These are phyloP conservation scores for Echria macrotheca DNA, from an alignment of 495 filamentous ascomycete species.

Conservation along the genomic window DNA sequence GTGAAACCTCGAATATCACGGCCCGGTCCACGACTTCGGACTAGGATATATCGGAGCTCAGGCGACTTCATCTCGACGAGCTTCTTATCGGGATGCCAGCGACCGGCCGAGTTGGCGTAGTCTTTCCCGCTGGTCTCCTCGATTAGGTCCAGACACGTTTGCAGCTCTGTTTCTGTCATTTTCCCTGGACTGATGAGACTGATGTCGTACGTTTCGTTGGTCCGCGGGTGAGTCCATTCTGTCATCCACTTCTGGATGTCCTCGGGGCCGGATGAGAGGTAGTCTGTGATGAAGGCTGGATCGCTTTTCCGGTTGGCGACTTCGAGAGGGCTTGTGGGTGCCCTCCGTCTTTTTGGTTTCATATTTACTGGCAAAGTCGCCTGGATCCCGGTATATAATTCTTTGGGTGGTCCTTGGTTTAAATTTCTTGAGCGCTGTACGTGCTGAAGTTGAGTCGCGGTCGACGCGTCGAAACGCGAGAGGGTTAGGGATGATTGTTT, in stretches of 20 bases:
- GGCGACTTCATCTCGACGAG: slow-evolving; percentile 67
- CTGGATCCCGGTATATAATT: too few species aligned
- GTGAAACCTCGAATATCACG: slow-evolving; percentile 56
- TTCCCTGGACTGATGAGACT: slow-evolving; percentile 42
- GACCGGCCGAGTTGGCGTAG: slow-evolving; percentile 58
- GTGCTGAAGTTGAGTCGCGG: too few species aligned
- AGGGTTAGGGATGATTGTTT: too few species aligned
- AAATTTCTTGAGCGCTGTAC: too few species aligned
- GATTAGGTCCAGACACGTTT: slow-evolving; percentile 65
- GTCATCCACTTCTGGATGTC: slow-evolving; percentile 28
- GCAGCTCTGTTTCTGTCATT: slow-evolving; percentile 49
- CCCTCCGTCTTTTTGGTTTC: slow-evolving; percentile 27
- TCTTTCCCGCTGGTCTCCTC: slow-evolving; percentile 59
- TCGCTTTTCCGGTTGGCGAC: slow-evolving; percentile 40
- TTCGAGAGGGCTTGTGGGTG: slow-evolving; percentile 36
- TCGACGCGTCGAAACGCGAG: too few species aligned
- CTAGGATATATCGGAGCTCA: slow-evolving; percentile 62
- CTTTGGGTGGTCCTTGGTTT: too few species aligned
- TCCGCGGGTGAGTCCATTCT: slow-evolving; percentile 40
- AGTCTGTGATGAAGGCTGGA: slow-evolving; percentile 38
- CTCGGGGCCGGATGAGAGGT: slow-evolving; percentile 22
- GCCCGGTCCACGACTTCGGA: slow-evolving; percentile 37
- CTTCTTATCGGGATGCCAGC: slow-evolving; percentile 71
- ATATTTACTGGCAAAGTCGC: slow-evolving; percentile 9
- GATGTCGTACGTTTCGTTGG: slow-evolving; percentile 34